Evolutionary conservation across 208 protist genomes (phyloP), one percentile per base, ranked within the genome.

Genomic region (Leptomonas pyrrhocoris): DNA sequence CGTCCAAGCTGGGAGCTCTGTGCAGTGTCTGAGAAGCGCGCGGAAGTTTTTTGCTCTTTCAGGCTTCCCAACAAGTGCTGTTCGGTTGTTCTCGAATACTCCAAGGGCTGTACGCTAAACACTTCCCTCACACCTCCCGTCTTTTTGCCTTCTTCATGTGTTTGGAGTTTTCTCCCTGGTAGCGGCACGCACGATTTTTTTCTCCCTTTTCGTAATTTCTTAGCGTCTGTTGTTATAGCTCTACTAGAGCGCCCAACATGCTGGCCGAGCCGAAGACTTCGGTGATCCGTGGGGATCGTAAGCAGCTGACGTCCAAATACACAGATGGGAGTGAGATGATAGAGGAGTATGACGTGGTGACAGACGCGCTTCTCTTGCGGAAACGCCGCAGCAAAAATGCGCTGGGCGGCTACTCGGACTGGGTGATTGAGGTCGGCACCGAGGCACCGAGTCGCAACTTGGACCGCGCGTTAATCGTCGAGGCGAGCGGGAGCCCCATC

Each of bases 331-430:
- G 68, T 12, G 96, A 98, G 74, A 75, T 98, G 77, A 60, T 98
- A 1, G 94, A 98, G 79, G 94, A 98, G 77, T 98, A 88, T 65
- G 96, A 98, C 50, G 75, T 98, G 27, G 88, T 96, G 46, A 98
- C 90, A 0, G 94, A 98, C 60, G 81, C 94, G 43, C 82, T 98
- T 59, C 80, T 98, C 16, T 67, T 98, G 34, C 81, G 96, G 16
- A 98, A 98, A 79, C 64, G 72, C 3, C 86, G 95, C 12, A 77
- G 13, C 30, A 83, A 80, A 23, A 94, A 81, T 43, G 58, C 83
- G 16, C 80, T 98, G 9, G 96, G 96, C 25, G 84, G 73, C 30
- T 84, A 82, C 58, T 74, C 80, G 0, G 86, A 96, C 19, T 98
- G 96, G 95, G 30, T 80, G 5, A 81, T 93, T 23, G 94, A 98